Base-by-base conservation (phyloP, 441 rosid genomes). In the Aleurites moluccanus region DNA sequence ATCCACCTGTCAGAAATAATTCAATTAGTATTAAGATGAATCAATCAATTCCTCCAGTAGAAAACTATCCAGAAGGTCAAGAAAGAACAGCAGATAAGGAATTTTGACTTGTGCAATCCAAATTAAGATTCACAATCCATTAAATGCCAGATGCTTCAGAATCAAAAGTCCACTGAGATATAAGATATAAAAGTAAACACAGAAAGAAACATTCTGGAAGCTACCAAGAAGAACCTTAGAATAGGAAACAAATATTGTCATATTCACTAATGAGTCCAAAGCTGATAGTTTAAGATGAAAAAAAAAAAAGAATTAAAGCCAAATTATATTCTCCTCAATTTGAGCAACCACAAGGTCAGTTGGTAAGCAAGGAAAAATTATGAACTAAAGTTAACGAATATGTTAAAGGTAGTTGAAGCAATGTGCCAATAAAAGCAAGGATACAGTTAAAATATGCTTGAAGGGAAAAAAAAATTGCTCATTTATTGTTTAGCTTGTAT, bases 1-100 rank as follows among this genome's bases (percentile, higher is more conserved):
- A 75, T 93, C 97, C 72, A 81, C 62, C 96, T 91, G 78, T 50
- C 25, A 72, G 45, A 71, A 66, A 73, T 13, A 16, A 71, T 72
- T 65, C 5, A 35, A 20, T 23, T 9, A 49, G 64, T 21, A 72
- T 76, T 35, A 33, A 72, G 47, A 64, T 16, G 20, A 23, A 69
- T 44, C 40, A 23, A n/a, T 3, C 4, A 45, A 28, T 64, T 18
- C 57, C 28, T 42, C 30, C 55, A 66, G 27, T 49, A 66, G 60
- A 23, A 30, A 35, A 4, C 44, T 25, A 44, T n/a, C 27, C 23
- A 56, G 30, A 23, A 44, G 11, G 13, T 9, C 25, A 45, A 45
- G 8, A n/a, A 59, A 18, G 45, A 20, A 21, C 23, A 57, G 14
- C 3, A 18, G 13, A 57, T 8, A 62, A 62, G 60, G 59, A 4